These are phyloP conservation scores for Alternaria arbusti DNA, from an alignment of 2,329 filamentous ascomycete species.

Conservation along the genomic window DNA sequence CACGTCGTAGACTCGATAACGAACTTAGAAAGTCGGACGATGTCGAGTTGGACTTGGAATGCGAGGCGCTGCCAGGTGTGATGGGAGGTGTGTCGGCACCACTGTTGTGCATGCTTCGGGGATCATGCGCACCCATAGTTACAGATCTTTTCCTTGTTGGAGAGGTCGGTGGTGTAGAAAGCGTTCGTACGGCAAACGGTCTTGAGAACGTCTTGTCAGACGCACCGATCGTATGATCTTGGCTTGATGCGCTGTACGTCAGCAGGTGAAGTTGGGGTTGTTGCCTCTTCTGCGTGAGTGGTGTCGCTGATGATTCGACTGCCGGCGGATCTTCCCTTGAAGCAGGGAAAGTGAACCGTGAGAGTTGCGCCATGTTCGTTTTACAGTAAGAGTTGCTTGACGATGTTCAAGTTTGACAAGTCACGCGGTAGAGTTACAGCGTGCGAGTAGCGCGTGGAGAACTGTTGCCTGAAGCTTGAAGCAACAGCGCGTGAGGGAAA, in stretches of 20 bases:
- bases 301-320: not conserved
- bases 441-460: conserved; percentile 10
- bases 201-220: conserved; percentile 4
- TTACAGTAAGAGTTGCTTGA: conserved; percentile 8
- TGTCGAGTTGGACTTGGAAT: conserved; percentile 26
- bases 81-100: conserved; percentile 35
- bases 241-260: conserved; percentile 8
- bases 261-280: conserved; percentile 21
- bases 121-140: conserved; percentile 22
- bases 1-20: conserved; percentile 26
- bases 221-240: conserved; percentile 12
- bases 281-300: conserved; percentile 8
- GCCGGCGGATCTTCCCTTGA: not conserved
- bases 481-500: conserved; percentile 23
- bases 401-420: conserved; percentile 11
- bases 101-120: conserved; percentile 21
- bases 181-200: conserved; percentile 7
- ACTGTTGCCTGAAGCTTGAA: conserved; percentile 17
- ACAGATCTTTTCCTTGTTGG: conserved; percentile 24
- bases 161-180: conserved; percentile 37
- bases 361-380: conserved; percentile 18
- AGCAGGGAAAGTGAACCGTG: conserved; percentile 12
- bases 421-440: conserved; percentile 15
- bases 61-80: conserved; percentile 33
- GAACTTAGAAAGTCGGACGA: conserved; percentile 27